phyloP scores from a whole-genome alignment of 176 grass and related monocot species.

The Hordeum marinum region DNA sequence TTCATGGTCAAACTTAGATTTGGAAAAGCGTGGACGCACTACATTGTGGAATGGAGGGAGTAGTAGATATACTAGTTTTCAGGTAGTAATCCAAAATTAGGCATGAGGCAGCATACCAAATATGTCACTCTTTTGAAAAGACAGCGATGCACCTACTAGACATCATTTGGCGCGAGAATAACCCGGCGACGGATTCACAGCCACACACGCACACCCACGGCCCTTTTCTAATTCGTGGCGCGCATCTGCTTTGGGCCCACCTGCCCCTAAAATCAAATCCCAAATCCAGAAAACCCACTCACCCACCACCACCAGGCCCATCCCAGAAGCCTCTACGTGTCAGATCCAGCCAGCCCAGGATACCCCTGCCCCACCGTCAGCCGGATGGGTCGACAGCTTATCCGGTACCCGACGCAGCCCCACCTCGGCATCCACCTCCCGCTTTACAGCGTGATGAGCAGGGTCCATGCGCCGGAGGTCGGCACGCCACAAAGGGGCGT shows the following conservation, averaged over 20 bases:
- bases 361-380: constrained; percentile 2
- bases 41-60: too few relatives aligned
- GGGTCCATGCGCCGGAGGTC: background rate
- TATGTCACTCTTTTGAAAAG: background rate
- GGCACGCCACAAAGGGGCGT: background rate
- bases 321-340: background rate
- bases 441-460: background rate
- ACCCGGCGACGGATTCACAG: background rate
- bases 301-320: background rate
- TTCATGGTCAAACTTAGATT: too few relatives aligned
- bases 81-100: background rate
- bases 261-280: background rate
- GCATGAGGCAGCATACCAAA: background rate
- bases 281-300: background rate
- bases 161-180: background rate
- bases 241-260: background rate
- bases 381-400: accelerated
- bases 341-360: background rate
- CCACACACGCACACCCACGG: background rate
- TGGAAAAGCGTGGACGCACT: too few relatives aligned
- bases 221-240: background rate
- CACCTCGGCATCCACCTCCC: background rate
- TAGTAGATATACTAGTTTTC: background rate
- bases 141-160: background rate
- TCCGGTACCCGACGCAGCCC: background rate